A percentile compares a stretch with the other conserved stretches of the same genome.
These are phyloP conservation scores for Kodamaea plutei DNA, from an alignment of 1,139 yeast species.

Conservation along the genomic window DNA sequence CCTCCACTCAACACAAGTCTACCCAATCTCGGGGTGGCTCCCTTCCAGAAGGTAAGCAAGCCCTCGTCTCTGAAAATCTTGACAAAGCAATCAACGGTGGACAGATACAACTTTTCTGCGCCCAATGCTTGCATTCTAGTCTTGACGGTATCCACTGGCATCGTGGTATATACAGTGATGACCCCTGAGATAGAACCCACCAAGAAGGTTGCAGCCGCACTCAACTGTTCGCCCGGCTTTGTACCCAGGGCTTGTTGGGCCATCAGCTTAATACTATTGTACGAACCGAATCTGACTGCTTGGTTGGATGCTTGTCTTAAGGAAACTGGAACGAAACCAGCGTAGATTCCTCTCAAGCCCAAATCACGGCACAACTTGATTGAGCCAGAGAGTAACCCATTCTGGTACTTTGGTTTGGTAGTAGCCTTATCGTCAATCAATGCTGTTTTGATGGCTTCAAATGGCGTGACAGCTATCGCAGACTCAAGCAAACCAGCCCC, in stretches of 20 bases:
- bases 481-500: constrained; percentile 96
- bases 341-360: constrained; percentile 80
- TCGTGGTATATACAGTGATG: constrained; percentile 90
- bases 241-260: constrained; percentile 69
- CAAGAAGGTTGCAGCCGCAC: constrained; percentile 74
- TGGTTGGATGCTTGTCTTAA: constrained; percentile 94
- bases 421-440: constrained; percentile 88
- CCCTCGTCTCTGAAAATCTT: constrained; percentile 86
- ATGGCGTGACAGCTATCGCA: constrained; percentile 91
- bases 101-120: constrained; percentile 63
- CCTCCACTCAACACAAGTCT: constrained; percentile 92
- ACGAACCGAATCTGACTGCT: constrained; percentile 90
- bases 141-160: constrained; percentile 97
- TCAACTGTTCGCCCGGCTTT: constrained; percentile 68
- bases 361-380: constrained; percentile 64
- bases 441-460: constrained; percentile 94
- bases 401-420: constrained; percentile 70
- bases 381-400: constrained; percentile 61
- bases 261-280: constrained; percentile 79
- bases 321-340: constrained; percentile 89
- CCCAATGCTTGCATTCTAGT: constrained; percentile 96
- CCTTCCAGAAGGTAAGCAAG: constrained; percentile 91
- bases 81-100: constrained; percentile 78
- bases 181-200: constrained; percentile 93
- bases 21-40: constrained; percentile 95